Base-by-base conservation (phyloP, 257 asterid species). In the Coffea canephora region DNA sequence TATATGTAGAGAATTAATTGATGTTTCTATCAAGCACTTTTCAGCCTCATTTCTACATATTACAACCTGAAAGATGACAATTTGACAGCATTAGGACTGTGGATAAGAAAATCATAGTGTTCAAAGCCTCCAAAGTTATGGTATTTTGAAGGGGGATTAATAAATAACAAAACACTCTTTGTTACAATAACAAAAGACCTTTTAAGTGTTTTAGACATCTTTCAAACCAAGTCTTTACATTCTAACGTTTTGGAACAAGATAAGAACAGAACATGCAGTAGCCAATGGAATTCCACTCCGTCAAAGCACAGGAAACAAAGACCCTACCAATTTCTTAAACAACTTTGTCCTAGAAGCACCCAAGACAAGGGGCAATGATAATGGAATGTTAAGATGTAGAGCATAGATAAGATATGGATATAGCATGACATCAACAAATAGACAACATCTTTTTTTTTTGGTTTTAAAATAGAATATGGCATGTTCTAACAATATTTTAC, bases 11-110 rank as follows among this genome's bases (percentile, higher is more conserved):
- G 99, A 96, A 85, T 96, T 96, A 81, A 96, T 94, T 80, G 99
- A 96, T 72, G 99, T 92, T 83, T 96, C 99, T 82, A 96, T 94
- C 97, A 96, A 94, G 87, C 98, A 96, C 86, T 89, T 92, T 86
- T 96, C 99, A 78, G 98, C 92, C 83, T 94, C 99, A 85, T 92
- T 96, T 87, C 98, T 85, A 78, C 99, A 96, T 72, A 96, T 96
- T 78, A 91, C 70, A 81, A 96, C 95, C 99, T 94, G 93, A 76
- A 18, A 81, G 78, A 79, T 81, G 78, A 80, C 71, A 84, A 80
- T 79, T 73, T 62, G 61, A 39, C 67, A 87, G 34, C 39, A 71
- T 75, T 41, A 82, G 67, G 70, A 70, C 21, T 75, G 43, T 82
- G 61, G 73, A 78, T 77, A 14, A 21, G 39, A 84, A 69, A 43